Evolutionary conservation across 345 rosid species (phyloP).

Genomic region (Eutrema japonicum): DNA sequence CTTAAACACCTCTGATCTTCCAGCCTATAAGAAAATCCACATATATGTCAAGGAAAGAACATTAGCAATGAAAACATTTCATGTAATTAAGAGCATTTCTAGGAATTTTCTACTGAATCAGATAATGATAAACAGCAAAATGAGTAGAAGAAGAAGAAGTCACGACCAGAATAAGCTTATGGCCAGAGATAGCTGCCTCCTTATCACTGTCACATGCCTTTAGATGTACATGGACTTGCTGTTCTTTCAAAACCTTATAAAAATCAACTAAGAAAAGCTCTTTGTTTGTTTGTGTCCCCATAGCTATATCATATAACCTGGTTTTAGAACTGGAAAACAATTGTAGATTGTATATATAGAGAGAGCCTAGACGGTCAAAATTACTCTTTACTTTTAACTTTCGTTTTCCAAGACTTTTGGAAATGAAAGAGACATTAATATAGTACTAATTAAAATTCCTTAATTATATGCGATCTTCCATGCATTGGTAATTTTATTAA

Average conservation of each 20-base stretch:
- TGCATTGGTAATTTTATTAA: too few relatives aligned
- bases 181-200: background rate
- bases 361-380: too few relatives aligned
- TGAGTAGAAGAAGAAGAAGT: background rate
- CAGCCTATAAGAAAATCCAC: background rate
- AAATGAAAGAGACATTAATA: too few relatives aligned
- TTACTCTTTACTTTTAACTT: too few relatives aligned
- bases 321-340: background rate
- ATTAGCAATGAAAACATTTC: too few relatives aligned
- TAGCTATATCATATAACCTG: background rate
- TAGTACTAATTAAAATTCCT: too few relatives aligned
- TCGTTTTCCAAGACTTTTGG: too few relatives aligned
- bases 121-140: background rate
- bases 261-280: background rate
- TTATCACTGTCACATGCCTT: background rate
- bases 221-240: background rate
- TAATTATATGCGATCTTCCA: too few relatives aligned
- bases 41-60: too few relatives aligned
- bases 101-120: background rate
- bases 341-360: too few relatives aligned
- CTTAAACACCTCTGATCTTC: conserved; percentile 20
- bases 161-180: background rate
- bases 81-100: too few relatives aligned
- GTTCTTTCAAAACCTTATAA: background rate
- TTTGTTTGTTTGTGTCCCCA: background rate